These are phyloP conservation scores for Cryptomeria japonica DNA, from an alignment of 75 land plant genomes.

Conservation along the genomic window DNA sequence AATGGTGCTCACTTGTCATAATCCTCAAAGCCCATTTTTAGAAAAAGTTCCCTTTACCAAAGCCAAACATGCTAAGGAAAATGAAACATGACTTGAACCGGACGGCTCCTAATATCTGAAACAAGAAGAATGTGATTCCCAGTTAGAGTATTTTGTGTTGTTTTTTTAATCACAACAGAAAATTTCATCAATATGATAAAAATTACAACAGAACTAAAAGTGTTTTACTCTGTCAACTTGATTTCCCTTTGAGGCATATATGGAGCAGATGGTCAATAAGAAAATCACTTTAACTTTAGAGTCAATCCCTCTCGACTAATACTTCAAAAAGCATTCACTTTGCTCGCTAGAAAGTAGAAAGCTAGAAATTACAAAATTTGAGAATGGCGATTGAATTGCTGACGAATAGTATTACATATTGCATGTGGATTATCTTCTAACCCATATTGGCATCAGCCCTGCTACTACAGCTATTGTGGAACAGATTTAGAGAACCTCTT, in stretches of 20 bases:
- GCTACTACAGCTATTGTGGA: neutral
- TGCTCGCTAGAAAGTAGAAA: neutral
- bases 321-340: neutral
- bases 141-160: neutral
- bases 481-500: conserved; percentile 29
- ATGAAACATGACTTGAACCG: neutral
- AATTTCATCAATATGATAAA: too few relatives aligned
- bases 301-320: neutral
- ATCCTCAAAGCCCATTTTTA: neutral
- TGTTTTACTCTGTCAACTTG: neutral
- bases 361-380: neutral
- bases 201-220: neutral
- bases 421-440: neutral
- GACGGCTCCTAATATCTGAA: neutral
- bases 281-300: neutral
- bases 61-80: neutral
- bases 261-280: neutral
- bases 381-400: neutral
- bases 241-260: neutral
- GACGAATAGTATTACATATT: neutral
- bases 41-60: neutral
- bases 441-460: neutral
- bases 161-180: neutral
- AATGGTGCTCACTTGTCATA: too few relatives aligned
- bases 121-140: neutral